A percentile compares a stretch with the other conserved stretches of the same genome.
These are phyloP conservation scores for Clonostachys chloroleuca DNA, from an alignment of 2,329 filamentous ascomycete genomes.

Conservation along the genomic window DNA sequence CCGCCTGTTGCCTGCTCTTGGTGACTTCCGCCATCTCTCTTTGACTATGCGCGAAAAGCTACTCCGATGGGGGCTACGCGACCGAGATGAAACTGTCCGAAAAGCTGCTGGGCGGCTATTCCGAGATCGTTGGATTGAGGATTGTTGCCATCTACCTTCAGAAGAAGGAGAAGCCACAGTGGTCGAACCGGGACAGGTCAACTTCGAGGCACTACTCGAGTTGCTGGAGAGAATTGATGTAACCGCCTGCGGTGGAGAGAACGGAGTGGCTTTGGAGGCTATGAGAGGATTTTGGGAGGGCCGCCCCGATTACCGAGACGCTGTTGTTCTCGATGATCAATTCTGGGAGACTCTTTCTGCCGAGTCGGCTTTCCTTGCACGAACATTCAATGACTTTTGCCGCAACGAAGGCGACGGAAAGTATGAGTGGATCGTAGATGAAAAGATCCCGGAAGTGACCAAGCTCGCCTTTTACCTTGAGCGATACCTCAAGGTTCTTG, in stretches of 20 bases:
- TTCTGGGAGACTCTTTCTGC: slow-evolving; percentile 81
- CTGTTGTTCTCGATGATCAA: slow-evolving; percentile 64
- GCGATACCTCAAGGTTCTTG: slow-evolving; percentile 67
- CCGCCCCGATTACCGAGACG: slow-evolving; percentile 75
- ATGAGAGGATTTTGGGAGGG: slow-evolving; percentile 98
- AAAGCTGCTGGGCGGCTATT: slow-evolving; percentile 90
- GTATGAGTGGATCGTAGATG: slow-evolving; percentile 73
- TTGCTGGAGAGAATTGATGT: slow-evolving; percentile 92
- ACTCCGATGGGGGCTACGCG: slow-evolving; percentile 87
- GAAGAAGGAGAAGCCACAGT: slow-evolving; percentile 53
- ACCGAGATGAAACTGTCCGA: slow-evolving; percentile 89
- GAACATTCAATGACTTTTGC: slow-evolving; percentile 94
- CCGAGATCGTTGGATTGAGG: slow-evolving; percentile 95
- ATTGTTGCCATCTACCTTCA: slow-evolving; percentile 70
- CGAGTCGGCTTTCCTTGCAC: slow-evolving; percentile 83
- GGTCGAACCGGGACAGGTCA: slow-evolving; percentile 57
- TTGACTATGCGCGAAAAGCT: slow-evolving; percentile 94
- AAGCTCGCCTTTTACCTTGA: slow-evolving; percentile 85
- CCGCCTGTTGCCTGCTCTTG: slow-evolving; percentile 78
- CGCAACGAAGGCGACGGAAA: slow-evolving; percentile 68
- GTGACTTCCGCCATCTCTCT: slow-evolving; percentile 91
- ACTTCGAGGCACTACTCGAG: slow-evolving; percentile 80
- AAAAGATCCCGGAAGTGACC: slow-evolving; percentile 93
- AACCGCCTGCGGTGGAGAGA: slow-evolving; percentile 83
- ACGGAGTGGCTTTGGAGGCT: slow-evolving; percentile 85